phyloP scores from a whole-genome alignment of 2,329 filamentous ascomycete species.

The Alternaria longipes region DNA sequence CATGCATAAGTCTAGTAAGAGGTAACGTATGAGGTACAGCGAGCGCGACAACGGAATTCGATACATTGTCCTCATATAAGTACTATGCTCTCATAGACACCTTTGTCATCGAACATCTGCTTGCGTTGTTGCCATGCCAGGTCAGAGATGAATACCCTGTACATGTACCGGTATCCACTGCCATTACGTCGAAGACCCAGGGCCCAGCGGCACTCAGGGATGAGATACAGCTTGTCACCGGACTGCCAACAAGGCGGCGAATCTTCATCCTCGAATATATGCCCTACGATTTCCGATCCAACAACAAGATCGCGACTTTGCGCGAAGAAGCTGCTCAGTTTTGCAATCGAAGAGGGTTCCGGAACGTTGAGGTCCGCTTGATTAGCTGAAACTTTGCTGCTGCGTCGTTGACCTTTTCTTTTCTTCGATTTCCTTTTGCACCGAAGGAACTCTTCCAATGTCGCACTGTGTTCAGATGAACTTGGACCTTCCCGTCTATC shows the following conservation, averaged over 20 bases:
- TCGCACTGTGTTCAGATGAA: background rate
- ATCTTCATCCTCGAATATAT: background rate
- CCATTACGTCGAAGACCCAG: background rate
- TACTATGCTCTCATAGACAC: background rate
- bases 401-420: background rate
- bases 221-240: background rate
- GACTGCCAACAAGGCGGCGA: background rate
- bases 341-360: background rate
- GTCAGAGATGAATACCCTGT: background rate
- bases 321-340: background rate
- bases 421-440: background rate
- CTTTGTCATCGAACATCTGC: background rate
- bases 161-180: background rate
- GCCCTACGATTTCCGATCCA: background rate
- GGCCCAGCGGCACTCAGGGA: background rate
- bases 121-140: background rate
- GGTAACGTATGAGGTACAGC: too few relatives aligned
- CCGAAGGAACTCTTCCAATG: background rate
- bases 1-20: too few relatives aligned
- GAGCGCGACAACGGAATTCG: too few relatives aligned
- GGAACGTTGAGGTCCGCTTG: too few relatives aligned
- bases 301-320: background rate
- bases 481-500: background rate
- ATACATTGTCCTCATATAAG: background rate
- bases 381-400: too few relatives aligned